Evolutionary conservation across 345 rosid genomes (phyloP).

Genomic region (Psidium guajava): DNA sequence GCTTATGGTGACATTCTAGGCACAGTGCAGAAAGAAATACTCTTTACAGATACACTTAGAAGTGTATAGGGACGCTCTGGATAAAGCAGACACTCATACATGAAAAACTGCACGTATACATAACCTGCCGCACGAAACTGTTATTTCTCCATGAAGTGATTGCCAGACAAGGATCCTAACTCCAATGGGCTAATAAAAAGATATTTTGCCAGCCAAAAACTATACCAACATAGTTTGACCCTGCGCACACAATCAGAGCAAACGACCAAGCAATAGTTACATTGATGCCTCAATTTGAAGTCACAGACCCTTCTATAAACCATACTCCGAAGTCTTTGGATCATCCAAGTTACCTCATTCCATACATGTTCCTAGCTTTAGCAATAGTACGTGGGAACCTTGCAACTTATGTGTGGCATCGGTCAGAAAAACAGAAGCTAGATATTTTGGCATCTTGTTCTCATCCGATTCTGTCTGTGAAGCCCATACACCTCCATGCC

Average conservation of each 20-base stretch:
- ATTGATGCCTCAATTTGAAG: not conserved
- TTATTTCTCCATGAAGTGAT: not conserved
- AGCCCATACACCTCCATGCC: not conserved
- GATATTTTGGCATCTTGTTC: not conserved
- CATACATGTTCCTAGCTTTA: not conserved
- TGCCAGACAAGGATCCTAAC: not conserved
- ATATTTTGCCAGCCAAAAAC: not conserved
- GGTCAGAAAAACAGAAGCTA: not conserved
- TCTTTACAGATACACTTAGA: not conserved
- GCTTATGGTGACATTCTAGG: not conserved
- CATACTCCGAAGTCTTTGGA: not conserved
- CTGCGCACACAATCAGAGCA: not conserved
- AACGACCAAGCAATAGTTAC: not conserved
- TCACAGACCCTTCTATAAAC: not conserved
- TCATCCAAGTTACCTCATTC: not conserved
- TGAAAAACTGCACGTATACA: not conserved
- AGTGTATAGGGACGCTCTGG: not conserved
- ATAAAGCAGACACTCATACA: not conserved
- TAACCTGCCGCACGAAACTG: not conserved
- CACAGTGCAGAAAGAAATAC: not conserved
- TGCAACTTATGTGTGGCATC: not conserved
- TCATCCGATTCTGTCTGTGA: not conserved
- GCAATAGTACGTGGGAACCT: not conserved
- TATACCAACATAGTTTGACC: not conserved
- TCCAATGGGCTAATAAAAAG: not conserved